A percentile compares a stretch with the other conserved stretches of the same genome.
Conservation (phyloP, 2,329 filamentous ascomycete species). For the Myriangium duriaei region DNA sequence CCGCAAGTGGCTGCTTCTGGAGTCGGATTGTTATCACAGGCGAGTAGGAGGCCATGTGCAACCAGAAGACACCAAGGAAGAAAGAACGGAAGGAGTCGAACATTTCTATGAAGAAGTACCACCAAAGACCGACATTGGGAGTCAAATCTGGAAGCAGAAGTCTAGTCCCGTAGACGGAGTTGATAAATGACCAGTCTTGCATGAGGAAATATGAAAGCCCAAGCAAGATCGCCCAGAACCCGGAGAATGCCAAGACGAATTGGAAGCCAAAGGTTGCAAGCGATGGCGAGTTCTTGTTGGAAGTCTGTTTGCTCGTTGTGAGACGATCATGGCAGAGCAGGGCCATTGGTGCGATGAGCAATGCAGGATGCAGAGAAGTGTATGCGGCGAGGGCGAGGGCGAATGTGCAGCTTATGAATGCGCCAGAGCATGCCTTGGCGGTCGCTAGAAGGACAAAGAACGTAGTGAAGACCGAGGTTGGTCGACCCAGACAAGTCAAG, state of each 20-base stretch:
- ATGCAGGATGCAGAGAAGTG: constrained; percentile 78
- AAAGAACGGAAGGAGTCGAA: constrained; percentile 96
- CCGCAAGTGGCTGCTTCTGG: constrained; percentile 73
- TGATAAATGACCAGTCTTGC: constrained; percentile 75
- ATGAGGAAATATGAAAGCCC: constrained; percentile 61
- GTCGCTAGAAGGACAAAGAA: constrained; percentile 77
- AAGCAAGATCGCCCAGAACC: constrained; percentile 50
- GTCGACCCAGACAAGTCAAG: constrained; percentile 76
- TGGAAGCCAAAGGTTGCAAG: constrained; percentile 19
- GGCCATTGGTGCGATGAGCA: constrained; percentile 71
- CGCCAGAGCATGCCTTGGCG: constrained; percentile 64
- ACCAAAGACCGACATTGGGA: constrained; percentile 93
- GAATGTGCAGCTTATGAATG: constrained; percentile 61
- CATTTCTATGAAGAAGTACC: constrained; percentile 99
- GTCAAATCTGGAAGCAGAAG: constrained; percentile 83
- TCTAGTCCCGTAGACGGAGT: constrained; percentile 85
- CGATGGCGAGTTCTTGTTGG: constrained; percentile 11
- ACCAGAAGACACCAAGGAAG: constrained; percentile 96
- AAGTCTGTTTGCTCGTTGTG: constrained; percentile 11
- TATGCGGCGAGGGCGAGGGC: constrained; percentile 80
- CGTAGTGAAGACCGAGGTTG: constrained; percentile 79
- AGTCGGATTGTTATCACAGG: constrained; percentile 74
- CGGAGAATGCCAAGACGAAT: constrained; percentile 46
- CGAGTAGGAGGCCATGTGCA: constrained; percentile 84
- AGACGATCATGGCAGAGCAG: constrained; percentile 61